These are phyloP conservation scores for Globisporangium barbulae DNA, from an alignment of 352 stramenopile genomes.

Conservation along the genomic window DNA sequence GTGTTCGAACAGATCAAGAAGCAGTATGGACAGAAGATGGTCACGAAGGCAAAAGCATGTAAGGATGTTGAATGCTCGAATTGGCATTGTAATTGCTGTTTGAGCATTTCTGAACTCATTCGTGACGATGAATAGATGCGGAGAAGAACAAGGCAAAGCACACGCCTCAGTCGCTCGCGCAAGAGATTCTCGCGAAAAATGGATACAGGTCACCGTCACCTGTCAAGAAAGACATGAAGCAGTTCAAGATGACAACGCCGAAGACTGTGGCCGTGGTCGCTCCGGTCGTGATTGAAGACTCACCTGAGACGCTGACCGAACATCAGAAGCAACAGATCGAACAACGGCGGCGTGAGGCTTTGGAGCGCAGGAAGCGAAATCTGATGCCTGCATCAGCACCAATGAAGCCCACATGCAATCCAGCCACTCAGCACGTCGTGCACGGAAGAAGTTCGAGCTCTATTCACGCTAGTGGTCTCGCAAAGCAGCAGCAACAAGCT, in stretches of 20 bases:
- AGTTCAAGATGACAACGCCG: background rate
- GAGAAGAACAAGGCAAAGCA: slow-evolving; percentile 46
- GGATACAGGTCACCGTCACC: slow-evolving; percentile 31
- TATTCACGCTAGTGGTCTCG: background rate
- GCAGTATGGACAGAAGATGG: slow-evolving; percentile 69
- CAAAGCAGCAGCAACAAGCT: background rate
- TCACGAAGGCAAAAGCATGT: slow-evolving; percentile 67
- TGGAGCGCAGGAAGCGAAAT: slow-evolving; percentile 48
- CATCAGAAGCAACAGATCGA: slow-evolving; percentile 58
- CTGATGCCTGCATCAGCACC: background rate
- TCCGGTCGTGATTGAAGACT: slow-evolving; percentile 18
- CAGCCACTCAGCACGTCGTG: background rate
- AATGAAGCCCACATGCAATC: background rate
- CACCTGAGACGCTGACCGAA: slow-evolving; percentile 45
- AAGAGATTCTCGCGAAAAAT: slow-evolving; percentile 62
- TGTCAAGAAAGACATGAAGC: background rate
- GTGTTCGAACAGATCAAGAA: slow-evolving; percentile 42
- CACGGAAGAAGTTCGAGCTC: background rate
- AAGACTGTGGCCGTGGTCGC: slow-evolving; percentile 10
- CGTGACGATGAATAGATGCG: slow-evolving; percentile 28
- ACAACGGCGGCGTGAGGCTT: slow-evolving; percentile 40
- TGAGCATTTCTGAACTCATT: background rate
- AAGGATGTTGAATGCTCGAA: slow-evolving; percentile 3
- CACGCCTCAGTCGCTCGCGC: slow-evolving; percentile 58
- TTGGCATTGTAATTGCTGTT: background rate